Conservation (phyloP, 2,329 filamentous ascomycete species). For the Gnomoniopsis sp. region DNA sequence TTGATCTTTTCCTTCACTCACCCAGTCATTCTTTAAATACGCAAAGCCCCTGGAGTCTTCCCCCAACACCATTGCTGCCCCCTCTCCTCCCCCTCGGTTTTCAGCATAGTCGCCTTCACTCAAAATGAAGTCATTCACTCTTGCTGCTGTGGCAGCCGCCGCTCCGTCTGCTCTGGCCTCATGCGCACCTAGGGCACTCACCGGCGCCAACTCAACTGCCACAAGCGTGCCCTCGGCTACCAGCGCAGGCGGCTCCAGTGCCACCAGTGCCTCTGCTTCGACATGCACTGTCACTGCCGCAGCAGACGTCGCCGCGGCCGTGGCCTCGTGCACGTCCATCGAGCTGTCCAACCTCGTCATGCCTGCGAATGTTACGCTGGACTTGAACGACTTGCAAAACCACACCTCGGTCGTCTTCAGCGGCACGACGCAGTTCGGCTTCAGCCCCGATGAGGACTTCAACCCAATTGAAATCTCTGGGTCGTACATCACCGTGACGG, state of each 20-base stretch:
- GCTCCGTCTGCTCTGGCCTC: conserved; percentile 1
- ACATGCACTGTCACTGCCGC: conserved; percentile 18
- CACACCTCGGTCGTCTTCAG: conserved; percentile 29
- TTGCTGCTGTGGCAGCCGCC: conserved; percentile 2
- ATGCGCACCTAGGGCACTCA: background rate
- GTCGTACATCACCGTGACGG: conserved; percentile 19
- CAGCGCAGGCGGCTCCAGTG: background rate
- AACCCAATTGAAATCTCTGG: conserved; percentile 19
- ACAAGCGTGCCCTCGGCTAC: background rate
- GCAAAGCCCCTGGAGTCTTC: too few species aligned
- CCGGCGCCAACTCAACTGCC: background rate
- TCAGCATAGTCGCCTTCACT: background rate
- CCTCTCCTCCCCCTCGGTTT: background rate
- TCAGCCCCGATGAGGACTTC: conserved; percentile 11
- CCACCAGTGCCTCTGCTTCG: background rate
- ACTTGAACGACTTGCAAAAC: conserved; percentile 30
- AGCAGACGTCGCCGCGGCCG: conserved; percentile 17
- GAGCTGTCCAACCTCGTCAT: conserved; percentile 32
- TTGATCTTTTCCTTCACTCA: background rate
- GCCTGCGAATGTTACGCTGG: conserved; percentile 33
- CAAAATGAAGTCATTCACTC: background rate
- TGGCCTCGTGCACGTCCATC: conserved; percentile 32
- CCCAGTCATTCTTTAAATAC: background rate
- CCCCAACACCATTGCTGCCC: too few species aligned
- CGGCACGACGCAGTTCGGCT: conserved; percentile 19